A percentile compares a stretch with the other conserved stretches of the same genome.
Conservation (phyloP, 2,329 filamentous ascomycete species). For the Botryotinia narcissicola region DNA sequence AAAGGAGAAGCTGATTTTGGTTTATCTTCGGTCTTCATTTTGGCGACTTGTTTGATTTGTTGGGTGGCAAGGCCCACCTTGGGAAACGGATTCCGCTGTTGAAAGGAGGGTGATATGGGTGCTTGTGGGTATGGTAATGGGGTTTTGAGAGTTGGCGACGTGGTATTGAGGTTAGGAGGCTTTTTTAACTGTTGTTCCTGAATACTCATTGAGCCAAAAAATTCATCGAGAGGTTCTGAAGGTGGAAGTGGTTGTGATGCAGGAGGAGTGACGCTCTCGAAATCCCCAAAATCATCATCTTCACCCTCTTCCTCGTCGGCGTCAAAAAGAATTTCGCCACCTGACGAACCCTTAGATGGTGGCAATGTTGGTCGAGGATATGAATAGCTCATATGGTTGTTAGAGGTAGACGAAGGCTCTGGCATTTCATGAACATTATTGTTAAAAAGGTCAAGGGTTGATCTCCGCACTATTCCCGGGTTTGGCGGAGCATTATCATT, state of each 20-base stretch:
- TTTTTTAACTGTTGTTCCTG: constrained; percentile 37
- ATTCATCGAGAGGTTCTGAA: constrained; percentile 36
- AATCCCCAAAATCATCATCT: constrained; percentile 66
- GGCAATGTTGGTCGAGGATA: background rate
- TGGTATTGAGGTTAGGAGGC: constrained; percentile 38
- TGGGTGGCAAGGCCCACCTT: constrained; percentile 47
- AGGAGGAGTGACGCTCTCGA: constrained; percentile 52
- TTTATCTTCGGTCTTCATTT: constrained; percentile 38
- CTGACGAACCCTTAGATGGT: constrained; percentile 25
- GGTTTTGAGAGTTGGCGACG: constrained; percentile 33
- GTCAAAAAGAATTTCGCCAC: constrained; percentile 39
- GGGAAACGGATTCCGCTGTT: constrained; percentile 53
- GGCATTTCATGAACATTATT: constrained; percentile 25
- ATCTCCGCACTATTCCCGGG: constrained; percentile 27
- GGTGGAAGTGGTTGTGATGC: constrained; percentile 24
- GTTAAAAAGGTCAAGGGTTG: constrained; percentile 35
- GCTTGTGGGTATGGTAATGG: constrained; percentile 46
- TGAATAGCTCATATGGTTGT: constrained; percentile 15
- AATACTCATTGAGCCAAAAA: constrained; percentile 34
- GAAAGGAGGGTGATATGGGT: constrained; percentile 53
- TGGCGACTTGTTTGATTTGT: constrained; percentile 36
- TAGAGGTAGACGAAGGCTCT: constrained; percentile 11
- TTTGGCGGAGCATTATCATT: constrained; percentile 20
- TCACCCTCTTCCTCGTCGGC: constrained; percentile 45
- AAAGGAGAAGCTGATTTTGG: constrained; percentile 37